Evolutionary conservation across 768 basidiomycete genomes (phyloP).

Genomic region (Tremella yokohamensis): DNA sequence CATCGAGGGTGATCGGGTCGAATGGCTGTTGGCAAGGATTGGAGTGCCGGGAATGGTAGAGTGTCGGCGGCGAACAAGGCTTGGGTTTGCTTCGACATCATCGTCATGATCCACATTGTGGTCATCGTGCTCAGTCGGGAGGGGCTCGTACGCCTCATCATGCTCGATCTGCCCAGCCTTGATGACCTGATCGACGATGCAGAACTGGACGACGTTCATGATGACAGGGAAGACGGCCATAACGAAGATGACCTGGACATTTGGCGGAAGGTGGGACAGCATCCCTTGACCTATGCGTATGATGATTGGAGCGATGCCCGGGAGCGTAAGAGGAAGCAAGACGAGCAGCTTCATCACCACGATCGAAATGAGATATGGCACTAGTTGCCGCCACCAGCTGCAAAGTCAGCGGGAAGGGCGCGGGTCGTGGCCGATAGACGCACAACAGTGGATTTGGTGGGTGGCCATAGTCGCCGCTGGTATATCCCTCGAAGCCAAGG

Average conservation of each 20-base stretch:
- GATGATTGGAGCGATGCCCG: constrained; percentile 64
- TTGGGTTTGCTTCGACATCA: constrained; percentile 4
- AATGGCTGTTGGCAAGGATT: constrained; percentile 1
- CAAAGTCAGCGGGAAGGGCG: neutral
- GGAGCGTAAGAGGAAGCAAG: constrained; percentile 60
- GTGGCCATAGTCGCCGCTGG: constrained; percentile 81
- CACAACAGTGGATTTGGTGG: constrained; percentile 73
- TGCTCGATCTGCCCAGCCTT: constrained; percentile 29
- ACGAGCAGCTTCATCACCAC: constrained; percentile 88
- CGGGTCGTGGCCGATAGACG: constrained; percentile 57
- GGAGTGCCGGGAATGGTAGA: neutral
- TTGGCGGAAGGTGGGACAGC: constrained; percentile 63
- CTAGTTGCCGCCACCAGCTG: constrained; percentile 53
- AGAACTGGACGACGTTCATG: constrained; percentile 67
- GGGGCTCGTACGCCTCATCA: constrained; percentile 15
- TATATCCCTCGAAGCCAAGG: constrained; percentile 68
- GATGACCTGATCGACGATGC: constrained; percentile 69
- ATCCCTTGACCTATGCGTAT: constrained; percentile 80
- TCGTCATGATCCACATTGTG: neutral
- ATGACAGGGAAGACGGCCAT: constrained; percentile 80
- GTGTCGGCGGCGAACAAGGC: neutral
- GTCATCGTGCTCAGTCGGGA: neutral
- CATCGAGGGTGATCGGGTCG: neutral
- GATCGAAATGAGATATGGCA: constrained; percentile 75
- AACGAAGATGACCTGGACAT: constrained; percentile 54